Percentiles rank a stretch among this genome's conserved stretches.
These are phyloP conservation scores for Huiozyma naganishii DNA, from an alignment of 805 yeast species.

Conservation along the genomic window DNA sequence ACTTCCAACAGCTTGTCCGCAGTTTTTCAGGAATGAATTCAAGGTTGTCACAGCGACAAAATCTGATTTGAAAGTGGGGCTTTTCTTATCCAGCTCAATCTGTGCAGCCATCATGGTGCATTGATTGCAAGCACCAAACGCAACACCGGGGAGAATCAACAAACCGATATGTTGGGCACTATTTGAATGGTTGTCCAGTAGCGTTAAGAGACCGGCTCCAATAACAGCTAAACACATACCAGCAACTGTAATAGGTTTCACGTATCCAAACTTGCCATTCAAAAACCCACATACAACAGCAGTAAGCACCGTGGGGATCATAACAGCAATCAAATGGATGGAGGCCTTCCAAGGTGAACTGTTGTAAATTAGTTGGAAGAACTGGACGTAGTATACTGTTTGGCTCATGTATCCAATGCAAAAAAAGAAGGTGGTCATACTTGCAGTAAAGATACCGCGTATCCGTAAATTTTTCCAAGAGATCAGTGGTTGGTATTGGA, in stretches of 20 bases:
- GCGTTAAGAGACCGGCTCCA: constrained; percentile 28
- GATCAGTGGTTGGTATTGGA: constrained; percentile 11
- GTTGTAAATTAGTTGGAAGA: constrained; percentile 18
- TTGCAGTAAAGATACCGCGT: constrained; percentile 10
- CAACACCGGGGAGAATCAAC: constrained; percentile 30
- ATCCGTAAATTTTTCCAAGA: constrained; percentile 9
- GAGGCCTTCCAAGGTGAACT: constrained; percentile 19
- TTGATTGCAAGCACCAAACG: constrained; percentile 29
- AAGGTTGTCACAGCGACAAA: constrained; percentile 19
- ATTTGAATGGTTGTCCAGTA: constrained; percentile 25
- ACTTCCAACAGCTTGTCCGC: constrained; percentile 21
- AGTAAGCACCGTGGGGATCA: constrained; percentile 16
- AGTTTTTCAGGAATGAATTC: constrained; percentile 15
- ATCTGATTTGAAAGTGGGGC: constrained; percentile 10
- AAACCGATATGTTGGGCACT: constrained; percentile 27
- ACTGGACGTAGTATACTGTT: constrained; percentile 17
- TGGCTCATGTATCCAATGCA: constrained; percentile 16
- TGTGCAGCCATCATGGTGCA: constrained; percentile 25
- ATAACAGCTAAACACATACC: constrained; percentile 26
- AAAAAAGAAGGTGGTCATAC: constrained; percentile 11
- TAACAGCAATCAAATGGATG: constrained; percentile 13
- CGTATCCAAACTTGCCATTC: constrained; percentile 25
- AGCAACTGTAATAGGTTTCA: constrained; percentile 28
- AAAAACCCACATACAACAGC: constrained; percentile 22
- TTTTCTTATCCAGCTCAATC: constrained; percentile 15